Conservation (phyloP, 2,329 filamentous ascomycete species). For the Penicillium paneum region DNA sequence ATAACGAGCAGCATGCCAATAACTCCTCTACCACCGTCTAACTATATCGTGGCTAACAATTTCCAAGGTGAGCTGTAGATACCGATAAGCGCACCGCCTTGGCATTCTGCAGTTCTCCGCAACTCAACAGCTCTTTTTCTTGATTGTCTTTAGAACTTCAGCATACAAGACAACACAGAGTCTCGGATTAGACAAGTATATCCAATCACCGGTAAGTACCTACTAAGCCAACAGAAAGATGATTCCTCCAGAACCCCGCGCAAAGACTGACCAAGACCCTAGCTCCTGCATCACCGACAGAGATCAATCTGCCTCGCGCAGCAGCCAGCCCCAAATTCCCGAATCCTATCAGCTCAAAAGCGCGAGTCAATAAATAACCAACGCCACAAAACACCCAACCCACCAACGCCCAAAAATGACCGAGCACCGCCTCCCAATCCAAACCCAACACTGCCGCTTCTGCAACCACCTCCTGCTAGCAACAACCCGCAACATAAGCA, state of each 20-base stretch:
- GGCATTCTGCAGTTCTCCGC: neutral
- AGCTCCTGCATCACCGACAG: neutral
- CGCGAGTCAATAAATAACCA: neutral
- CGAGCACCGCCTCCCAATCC: constrained; percentile 34
- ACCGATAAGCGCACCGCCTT: constrained; percentile 10
- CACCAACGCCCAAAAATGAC: constrained; percentile 5
- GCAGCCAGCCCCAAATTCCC: neutral
- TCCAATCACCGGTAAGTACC: neutral
- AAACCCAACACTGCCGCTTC: constrained; percentile 59
- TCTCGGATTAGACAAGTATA: neutral
- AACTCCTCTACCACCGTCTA: neutral
- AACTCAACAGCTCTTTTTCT: constrained; percentile 4
- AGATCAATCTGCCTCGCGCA: neutral
- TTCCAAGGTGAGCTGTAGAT: neutral
- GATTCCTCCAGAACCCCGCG: neutral
- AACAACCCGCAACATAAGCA: constrained; percentile 52
- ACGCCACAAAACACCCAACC: neutral
- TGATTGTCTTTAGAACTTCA: no score
- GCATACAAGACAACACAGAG: neutral
- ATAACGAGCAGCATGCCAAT: neutral
- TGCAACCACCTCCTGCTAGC: constrained; percentile 64
- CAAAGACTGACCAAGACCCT: neutral
- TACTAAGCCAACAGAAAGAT: neutral
- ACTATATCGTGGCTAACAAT: neutral
- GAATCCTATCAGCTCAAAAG: neutral